Conservation (phyloP, 306 rosid species). For the Urtica urens region DNA sequence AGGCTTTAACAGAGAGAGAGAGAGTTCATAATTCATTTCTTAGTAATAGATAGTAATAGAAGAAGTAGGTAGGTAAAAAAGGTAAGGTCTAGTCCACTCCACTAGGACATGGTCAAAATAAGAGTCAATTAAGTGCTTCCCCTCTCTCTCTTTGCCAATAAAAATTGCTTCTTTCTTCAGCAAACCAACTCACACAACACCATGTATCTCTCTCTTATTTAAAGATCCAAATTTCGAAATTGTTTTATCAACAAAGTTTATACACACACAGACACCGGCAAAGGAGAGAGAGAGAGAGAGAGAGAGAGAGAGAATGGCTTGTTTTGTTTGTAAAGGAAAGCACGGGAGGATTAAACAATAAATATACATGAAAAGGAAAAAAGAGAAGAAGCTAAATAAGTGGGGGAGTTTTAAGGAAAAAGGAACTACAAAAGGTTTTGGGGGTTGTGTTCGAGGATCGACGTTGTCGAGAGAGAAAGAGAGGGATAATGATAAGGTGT, state of each 20-base stretch:
- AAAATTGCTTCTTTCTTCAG: neutral
- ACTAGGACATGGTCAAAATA: constrained; percentile 27
- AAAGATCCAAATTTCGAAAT: constrained; percentile 1
- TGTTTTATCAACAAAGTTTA: constrained; percentile 16
- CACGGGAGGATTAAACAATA: too few species aligned
- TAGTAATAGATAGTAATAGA: neutral
- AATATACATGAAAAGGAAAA: neutral
- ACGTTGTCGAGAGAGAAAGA: neutral
- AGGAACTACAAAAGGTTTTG: neutral
- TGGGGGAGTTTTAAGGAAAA: constrained; percentile 4
- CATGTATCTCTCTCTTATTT: too few species aligned
- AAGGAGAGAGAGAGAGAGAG: constrained; percentile 11
- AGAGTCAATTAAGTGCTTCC: constrained; percentile 20
- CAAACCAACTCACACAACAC: neutral
- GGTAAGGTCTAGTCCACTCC: constrained; percentile 9
- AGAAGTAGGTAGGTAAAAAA: constrained; percentile 13
- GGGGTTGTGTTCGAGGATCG: constrained; percentile 16
- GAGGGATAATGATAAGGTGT: constrained; percentile 23
- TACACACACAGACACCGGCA: constrained; percentile 35
- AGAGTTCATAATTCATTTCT: too few species aligned
- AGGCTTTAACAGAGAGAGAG: constrained; percentile 7
- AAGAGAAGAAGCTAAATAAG: neutral
- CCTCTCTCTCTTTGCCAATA: neutral
- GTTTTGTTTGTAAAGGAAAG: constrained; percentile 11
- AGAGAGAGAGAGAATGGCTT: neutral